These are phyloP conservation scores for Mortierella sp. DNA, from an alignment of 371 early-diverging fungal genomes.

Conservation along the genomic window DNA sequence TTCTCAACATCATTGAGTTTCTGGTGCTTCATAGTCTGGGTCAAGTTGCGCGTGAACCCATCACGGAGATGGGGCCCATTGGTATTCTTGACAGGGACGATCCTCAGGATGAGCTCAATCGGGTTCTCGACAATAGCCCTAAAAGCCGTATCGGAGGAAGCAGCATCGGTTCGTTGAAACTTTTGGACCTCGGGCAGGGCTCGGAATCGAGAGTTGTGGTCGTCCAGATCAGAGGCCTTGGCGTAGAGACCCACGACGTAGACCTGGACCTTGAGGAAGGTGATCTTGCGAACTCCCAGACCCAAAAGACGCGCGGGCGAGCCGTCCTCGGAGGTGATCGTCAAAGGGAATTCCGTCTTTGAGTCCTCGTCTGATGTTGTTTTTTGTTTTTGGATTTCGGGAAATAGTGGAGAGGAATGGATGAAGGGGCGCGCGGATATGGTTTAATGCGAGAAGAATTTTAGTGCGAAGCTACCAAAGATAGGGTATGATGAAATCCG, in stretches of 20 bases:
- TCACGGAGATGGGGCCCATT: constrained; percentile 81
- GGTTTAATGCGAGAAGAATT: not conserved
- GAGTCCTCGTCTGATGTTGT: constrained; percentile 50
- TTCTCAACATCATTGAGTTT: constrained; percentile 41
- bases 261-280: constrained; percentile 76
- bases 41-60: constrained; percentile 74
- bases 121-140: constrained; percentile 40
- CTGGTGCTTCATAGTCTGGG: constrained; percentile 60
- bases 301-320: constrained; percentile 67
- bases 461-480: not conserved
- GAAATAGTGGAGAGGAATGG: not conserved
- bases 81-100: constrained; percentile 71
- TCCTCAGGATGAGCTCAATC: constrained; percentile 47
- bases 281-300: constrained; percentile 77
- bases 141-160: constrained; percentile 31
- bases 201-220: constrained; percentile 52
- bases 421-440: not conserved
- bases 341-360: constrained; percentile 46
- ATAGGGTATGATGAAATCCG: constrained; percentile 20
- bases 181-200: constrained; percentile 55
- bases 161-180: constrained; percentile 32
- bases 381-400: not conserved
- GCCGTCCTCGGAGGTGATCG: constrained; percentile 54
- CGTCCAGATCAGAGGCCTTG: constrained; percentile 61
- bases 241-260: constrained; percentile 77